Base-by-base conservation (phyloP, 2,329 filamentous ascomycete species). In the Taxawa tesnikishii region DNA sequence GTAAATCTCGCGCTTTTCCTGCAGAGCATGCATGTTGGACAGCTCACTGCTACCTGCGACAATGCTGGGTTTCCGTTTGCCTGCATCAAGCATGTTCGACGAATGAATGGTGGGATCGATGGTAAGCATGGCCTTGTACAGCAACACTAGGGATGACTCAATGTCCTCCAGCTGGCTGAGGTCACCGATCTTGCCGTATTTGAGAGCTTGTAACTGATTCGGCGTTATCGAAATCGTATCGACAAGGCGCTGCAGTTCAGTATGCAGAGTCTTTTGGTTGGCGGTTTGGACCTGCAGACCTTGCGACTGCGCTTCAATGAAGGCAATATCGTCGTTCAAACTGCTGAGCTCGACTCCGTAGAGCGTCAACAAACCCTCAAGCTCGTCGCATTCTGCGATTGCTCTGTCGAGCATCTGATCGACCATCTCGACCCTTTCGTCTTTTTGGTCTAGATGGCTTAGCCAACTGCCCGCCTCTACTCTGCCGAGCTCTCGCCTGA, bases 291-390 rank as follows among this genome's bases (percentile, higher is more conserved):
- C 88, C 49, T 98, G 90, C 28, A 98, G 64, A 63, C 90, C 90
- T 59, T 98, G 88, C 5, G 84, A 87, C 56, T 98, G 90, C 2
- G 90, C 85, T 60, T 98, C 90, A 42, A 98, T 96, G 52, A 92
- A 96, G 3, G 85, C 79, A 45, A 98, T 92, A 47, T 98, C 90
- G 30, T 96, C 88, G 35, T 87, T 85, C 17, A 98, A 68, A 29
- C 87, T 96, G 47, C 83, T 84, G 39, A 98, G 67, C 55, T 98
- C 90, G 15, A 96, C 90, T 28, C 83, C 83, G 56, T 98, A 98
- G 19, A 98, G 62, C 1, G 90, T 98, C 32, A 98, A 64, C 24
- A 98, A 67, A 38, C 92, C 92, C 53, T 98, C 90, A 36, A 98
- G 66, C 59, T 96, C 88, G 46, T 98, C 92, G 48, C 90, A 96